Base-by-base conservation (phyloP, 176 grass and related monocot species). In the Aechmea fasciata region DNA sequence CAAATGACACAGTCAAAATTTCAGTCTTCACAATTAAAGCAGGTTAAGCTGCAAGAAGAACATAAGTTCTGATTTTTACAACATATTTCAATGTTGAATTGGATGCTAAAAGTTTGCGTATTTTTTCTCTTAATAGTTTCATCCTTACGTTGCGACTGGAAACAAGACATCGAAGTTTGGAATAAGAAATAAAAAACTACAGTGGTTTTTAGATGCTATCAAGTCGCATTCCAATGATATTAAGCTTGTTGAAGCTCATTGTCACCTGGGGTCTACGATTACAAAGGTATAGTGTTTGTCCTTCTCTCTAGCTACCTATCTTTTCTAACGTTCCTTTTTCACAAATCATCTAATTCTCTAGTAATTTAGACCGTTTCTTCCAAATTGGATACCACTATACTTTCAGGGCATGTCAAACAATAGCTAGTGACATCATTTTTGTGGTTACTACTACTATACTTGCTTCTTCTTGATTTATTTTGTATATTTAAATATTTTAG, bases 91-190 rank as follows among this genome's bases (percentile, higher is more conserved):
- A 61, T 61, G 11, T 23, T 70, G 48, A 51, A 3, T 59, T 48
- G 13, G 33, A 2, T 11, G 33, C n/a, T 75, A 4, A 70, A 68
- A 41, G n/a, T 19, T 73, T 64, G 25, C 67, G 48, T 50, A 3
- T 19, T 69, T 3, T 59, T 73, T 19, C 22, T 83, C 23, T 68
- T 2, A 74, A 65, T 48, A 97, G 93, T 89, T 97, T 23, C 93
- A 97, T 87, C 89, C 93, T 10, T 97, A 97, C 79, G 93, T 97
- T 82, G 93, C 93, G 49, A 97, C 93, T 79, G 93, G 93, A 79
- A 97, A 87, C 63, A 97, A 97, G 79, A 96, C 92, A 51, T 92
- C 92, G 26, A 96, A 96, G 73, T 96, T 96, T 63, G 92, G 92
- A 65, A 96, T 96, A 67, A 83, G 92, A 77, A 96, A 96, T 66